Base-by-base conservation (phyloP, 2,329 filamentous ascomycete genomes). In the Phoma sp. region DNA sequence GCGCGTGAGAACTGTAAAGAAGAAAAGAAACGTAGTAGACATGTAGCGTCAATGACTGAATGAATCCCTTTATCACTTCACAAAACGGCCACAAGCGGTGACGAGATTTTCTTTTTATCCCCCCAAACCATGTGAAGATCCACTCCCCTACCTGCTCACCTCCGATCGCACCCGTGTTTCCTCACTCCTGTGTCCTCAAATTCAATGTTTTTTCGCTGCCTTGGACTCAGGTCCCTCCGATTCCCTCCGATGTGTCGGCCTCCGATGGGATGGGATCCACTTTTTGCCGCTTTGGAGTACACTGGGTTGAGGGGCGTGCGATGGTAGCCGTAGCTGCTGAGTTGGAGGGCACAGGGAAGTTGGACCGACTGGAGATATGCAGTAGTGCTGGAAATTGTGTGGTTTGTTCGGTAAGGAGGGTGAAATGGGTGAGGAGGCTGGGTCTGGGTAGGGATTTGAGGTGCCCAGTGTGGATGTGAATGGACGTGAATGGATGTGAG, bases 251-350 rank as follows among this genome's bases (percentile, higher is more conserved):
- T 13, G 5, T 13, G 6, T 45, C 45, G 45, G 45, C 39, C 25
- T 6, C 21, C 39, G 33, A 31, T 45, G 27, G 17, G 17, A 2
- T 17, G 17, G 17, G 51, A 40, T 22, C 45, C 51, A 49, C 51
- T 55, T 55, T 44, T 25, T 49, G 45, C 45, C 51, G 51, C 51
- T 45, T 55, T 35, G 39, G 45, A 40, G 2, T 9, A 9, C 33
- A 7, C 15, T 29, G 5, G 1, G 36, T 6, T 25, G 32, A 17
- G 17, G 8, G 32, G 4, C 9, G 22, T 8, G 45, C 45, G 45
- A 29, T 25, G 35, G 27, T 45, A 55, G 21, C 39, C 45, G 35
- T 4, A 4, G 22, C 22, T 24, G 22, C 6, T 24, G 22, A 17
- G 17, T 17, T 17, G 17, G 17, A 17, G 17, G 17, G 17, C 17